These are phyloP conservation scores for Coemansia sp. DNA, from an alignment of 192 early-diverging fungal genomes.

Conservation along the genomic window DNA sequence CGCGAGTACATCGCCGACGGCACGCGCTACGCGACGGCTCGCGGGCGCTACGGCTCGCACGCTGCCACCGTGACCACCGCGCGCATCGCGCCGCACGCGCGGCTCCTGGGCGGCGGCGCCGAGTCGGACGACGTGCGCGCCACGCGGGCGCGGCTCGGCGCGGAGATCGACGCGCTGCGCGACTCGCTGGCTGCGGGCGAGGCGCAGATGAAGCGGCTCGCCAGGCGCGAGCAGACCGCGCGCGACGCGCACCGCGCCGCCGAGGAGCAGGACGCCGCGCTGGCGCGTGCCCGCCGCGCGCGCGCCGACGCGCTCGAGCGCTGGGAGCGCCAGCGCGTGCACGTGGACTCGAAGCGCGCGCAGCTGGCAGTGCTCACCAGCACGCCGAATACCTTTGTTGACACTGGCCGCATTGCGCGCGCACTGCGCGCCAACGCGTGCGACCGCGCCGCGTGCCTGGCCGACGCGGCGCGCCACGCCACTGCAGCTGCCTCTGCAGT, in stretches of 20 bases:
- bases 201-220: constrained; percentile 26
- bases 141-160: constrained; percentile 18
- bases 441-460: constrained; percentile 19
- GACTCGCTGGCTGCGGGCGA: constrained; percentile 30
- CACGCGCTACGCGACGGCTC: constrained; percentile 31
- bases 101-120: constrained; percentile 29
- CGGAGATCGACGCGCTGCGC: constrained; percentile 29
- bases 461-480: neutral
- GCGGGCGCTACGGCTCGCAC: constrained; percentile 47
- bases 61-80: constrained; percentile 38
- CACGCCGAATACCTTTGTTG: no score
- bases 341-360: constrained; percentile 28
- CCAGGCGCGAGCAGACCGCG: constrained; percentile 22
- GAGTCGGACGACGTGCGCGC: constrained; percentile 43
- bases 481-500: neutral
- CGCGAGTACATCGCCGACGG: constrained; percentile 49
- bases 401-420: constrained; percentile 20
- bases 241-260: constrained; percentile 30
- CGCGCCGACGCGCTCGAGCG: constrained; percentile 2
- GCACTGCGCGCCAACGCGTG: constrained; percentile 16
- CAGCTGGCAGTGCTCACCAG: no score
- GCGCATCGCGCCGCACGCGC: constrained; percentile 15
- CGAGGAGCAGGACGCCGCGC: constrained; percentile 33
- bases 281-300: constrained; percentile 16
- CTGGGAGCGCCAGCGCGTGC: constrained; percentile 31